Base-by-base conservation (phyloP, 169 alveolate species). In the Plasmodium gaboni region DNA sequence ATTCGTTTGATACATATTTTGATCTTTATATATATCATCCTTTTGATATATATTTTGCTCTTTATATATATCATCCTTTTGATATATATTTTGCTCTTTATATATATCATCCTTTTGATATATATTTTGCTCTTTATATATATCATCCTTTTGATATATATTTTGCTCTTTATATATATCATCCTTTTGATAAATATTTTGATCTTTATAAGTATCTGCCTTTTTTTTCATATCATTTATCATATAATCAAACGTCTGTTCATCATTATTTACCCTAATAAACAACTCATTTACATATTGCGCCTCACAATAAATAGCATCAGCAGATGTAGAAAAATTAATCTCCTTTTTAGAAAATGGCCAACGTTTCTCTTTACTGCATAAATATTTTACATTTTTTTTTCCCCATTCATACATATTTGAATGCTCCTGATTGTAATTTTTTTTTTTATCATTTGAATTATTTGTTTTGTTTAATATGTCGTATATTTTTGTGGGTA, bases 281-380 rank as follows among this genome's bases (percentile, higher is more conserved):
- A 38, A 71, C 24, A 71, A 48, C 64, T 46, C 83, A 17, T 71
- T 71, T 71, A 46, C 55, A 46, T 46, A 71, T 71, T 71, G 69
- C 8, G 83, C 68, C 51, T 71, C 83, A 32, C 83, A 71, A 15
- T 71, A 32, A 59, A 71, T 48, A 38, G 68, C 4, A 38, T 38
- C 46, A 12, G 50, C 65, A 38, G 22, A 7, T n/a, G 22, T 17
- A 48, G 15, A 71, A 17, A 71, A 71, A 8, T 53, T 17, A 28
- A 46, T 59, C 2, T 15, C 55, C 38, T 8, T 50, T 50, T 59
- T 71, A 32, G 48, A 53, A 71, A 19, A 71, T 50, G 83, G 63
- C 83, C 83, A 71, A 8, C 32, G 46, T n/a, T 48, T 38, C 3
- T 46, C 83, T 71, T 3, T 2, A 59, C 55, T 71, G 44, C 83